Base-by-base conservation (phyloP, 208 protist species). In the Leishmania aethiopica region DNA sequence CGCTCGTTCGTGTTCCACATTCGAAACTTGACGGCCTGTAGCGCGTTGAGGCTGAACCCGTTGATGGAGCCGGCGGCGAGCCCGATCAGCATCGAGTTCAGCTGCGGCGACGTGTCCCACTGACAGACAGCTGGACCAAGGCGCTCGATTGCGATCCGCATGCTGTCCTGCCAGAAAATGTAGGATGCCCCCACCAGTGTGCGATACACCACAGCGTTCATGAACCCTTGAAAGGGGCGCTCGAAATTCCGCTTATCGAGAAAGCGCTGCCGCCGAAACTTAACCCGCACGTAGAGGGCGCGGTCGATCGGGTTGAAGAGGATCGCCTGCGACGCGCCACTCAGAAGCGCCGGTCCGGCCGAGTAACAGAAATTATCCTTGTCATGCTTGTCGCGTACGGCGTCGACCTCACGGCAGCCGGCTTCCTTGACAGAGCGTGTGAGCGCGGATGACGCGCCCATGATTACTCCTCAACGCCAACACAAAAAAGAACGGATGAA, bases 281-380 rank as follows among this genome's bases (percentile, higher is more conserved):
- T 90, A 17, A 98, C 94, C 11, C 95, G 90, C 40, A 98, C 90
- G 84, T 98, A 98, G n/a, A 98, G 88, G 0, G 95, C 95, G 15
- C 94, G 91, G 83, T 98, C 95, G 69, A 96, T 90, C 0, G 95
- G 95, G 75, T 98, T 98, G 82, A 98, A 98, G 5, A 98, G 71
- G 60, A 97, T 87, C n/a, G 95, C 91, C 80, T 98, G 95, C 22
- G 88, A 85, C 5, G 95, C 94, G 32, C 94, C 95, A 53, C 90
- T 93, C 25, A 91, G 72, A 4, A 98, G 79, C 1, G 95, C 95
- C 0, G 95, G 91, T 10, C 86, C 84, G 15, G 92, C 93, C 7
- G 91, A 91, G 72, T 89, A 89, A 13, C 87, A 70, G 70, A 97
- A 92, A 47, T 74, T 71, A 71, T 95, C 89, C 53, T 86, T 83